Evolutionary conservation across 371 early-diverging fungal genomes (phyloP).

Genomic region (Lichtheimia ornata): DNA sequence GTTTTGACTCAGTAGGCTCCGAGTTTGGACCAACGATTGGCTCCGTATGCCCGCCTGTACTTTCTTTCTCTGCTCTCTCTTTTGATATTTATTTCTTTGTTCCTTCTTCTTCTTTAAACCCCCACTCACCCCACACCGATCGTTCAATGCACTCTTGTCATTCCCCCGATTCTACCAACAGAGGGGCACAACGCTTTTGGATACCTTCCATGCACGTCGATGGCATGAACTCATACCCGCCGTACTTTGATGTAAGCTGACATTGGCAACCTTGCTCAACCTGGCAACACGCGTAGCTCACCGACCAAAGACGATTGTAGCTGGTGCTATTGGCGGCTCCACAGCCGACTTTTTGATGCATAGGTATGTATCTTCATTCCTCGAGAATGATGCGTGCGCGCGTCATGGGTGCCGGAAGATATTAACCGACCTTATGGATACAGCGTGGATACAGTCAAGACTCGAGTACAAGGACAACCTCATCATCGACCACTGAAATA

Average conservation of each 20-base stretch:
- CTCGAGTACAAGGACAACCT: constrained; percentile 72
- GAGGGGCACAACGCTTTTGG: constrained; percentile 14
- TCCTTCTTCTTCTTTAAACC: background rate
- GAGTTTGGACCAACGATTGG: no score
- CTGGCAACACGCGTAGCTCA: no score
- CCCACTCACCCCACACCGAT: background rate
- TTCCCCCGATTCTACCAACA: constrained; percentile 5
- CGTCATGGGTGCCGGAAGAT: background rate
- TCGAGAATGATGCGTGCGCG: background rate
- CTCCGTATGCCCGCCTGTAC: no score
- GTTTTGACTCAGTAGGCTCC: no score
- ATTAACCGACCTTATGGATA: background rate
- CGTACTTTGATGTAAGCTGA: constrained; percentile 45
- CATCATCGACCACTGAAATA: constrained; percentile 58
- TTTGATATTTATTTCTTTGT: background rate
- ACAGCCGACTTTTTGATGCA: constrained; percentile 78
- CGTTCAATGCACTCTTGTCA: constrained; percentile 8
- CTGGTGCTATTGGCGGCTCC: constrained; percentile 74
- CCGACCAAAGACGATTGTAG: constrained; percentile 56
- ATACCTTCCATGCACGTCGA: constrained; percentile 31
- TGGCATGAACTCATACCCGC: constrained; percentile 39
- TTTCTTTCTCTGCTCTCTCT: background rate
- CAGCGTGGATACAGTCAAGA: constrained; percentile 81
- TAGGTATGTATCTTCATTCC: constrained; percentile 43
- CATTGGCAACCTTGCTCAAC: no score